phyloP scores from a whole-genome alignment of 441 rosid species.

The Erodium moschatum region DNA sequence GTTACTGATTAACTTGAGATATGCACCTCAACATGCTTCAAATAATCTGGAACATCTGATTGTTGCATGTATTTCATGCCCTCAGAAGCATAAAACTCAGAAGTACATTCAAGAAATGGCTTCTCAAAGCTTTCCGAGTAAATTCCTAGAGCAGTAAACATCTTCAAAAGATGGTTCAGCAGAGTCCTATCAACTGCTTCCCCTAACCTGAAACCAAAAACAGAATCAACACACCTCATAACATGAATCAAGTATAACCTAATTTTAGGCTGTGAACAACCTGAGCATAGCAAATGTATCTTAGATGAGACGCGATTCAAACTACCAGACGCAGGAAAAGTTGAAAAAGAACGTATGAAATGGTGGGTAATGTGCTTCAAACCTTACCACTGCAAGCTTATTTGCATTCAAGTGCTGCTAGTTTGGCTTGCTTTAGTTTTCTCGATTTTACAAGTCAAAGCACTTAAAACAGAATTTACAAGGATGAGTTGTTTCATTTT shows the following conservation, averaged over 20 bases:
- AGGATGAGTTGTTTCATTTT: no score
- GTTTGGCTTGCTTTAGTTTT: no score
- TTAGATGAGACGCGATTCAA: no score
- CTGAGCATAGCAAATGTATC: no score
- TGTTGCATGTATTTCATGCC: conserved; percentile 98
- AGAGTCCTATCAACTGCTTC: conserved; percentile 88
- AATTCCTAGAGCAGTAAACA: conserved; percentile 91
- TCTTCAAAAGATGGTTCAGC: conserved; percentile 88
- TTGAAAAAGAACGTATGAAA: no score
- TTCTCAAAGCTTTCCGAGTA: conserved; percentile 90
- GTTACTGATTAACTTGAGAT: neutral
- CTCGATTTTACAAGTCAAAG: no score
- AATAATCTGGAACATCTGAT: conserved; percentile 84
- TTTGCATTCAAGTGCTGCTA: no score
- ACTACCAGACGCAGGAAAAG: no score
- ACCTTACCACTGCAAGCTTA: no score
- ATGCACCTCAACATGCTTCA: conserved; percentile 92
- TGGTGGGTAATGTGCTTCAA: no score
- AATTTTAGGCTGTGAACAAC: no score
- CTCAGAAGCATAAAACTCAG: conserved; percentile 92
- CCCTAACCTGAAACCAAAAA: conserved; percentile 51
- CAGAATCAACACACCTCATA: conserved; percentile 12
- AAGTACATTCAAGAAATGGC: conserved; percentile 81
- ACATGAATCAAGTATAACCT: neutral
- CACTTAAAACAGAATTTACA: no score